These are phyloP conservation scores for Macrophomina pseudophaseolina DNA, from an alignment of 2,329 filamentous ascomycete species.

Conservation along the genomic window DNA sequence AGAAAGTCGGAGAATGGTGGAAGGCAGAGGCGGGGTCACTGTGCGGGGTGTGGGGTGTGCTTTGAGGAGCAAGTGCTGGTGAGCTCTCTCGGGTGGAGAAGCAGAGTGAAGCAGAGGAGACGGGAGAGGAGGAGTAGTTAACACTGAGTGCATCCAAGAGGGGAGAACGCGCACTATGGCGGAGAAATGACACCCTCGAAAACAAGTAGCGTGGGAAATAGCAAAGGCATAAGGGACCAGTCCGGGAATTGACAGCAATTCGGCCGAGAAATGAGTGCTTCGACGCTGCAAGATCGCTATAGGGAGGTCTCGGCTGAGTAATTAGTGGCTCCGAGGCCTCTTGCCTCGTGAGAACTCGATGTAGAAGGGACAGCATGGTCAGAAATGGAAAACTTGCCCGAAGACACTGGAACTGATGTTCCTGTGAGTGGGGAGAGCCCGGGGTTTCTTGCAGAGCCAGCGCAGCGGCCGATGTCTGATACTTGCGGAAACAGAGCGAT, in stretches of 20 bases:
- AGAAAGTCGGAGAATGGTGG: not conserved
- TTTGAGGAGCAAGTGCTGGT: too few species aligned
- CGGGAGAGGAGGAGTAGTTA: too few species aligned
- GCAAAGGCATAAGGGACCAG: too few species aligned
- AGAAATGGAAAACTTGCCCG: slow-evolving; percentile 12
- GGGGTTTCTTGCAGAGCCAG: not conserved
- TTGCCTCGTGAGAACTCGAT: not conserved
- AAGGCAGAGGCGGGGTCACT: not conserved
- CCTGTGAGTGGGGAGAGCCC: not conserved
- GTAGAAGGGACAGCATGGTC: not conserved
- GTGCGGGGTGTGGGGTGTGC: not conserved
- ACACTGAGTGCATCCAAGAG: too few species aligned
- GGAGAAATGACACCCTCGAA: too few species aligned
- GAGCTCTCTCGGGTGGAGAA: too few species aligned
- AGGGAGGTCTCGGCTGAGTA: too few species aligned
- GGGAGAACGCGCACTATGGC: too few species aligned
- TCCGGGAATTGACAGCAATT: too few species aligned
- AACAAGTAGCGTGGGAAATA: too few species aligned
- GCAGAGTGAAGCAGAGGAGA: too few species aligned
- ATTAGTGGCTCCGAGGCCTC: not conserved
- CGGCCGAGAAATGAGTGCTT: not conserved
- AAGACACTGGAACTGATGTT: slow-evolving; percentile 8
- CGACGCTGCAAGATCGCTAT: too few species aligned
- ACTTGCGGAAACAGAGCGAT: not conserved
- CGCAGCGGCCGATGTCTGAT: not conserved